Evolutionary conservation across 1,139 yeast species (phyloP).

Genomic region (Yamadazyma friedrichii): DNA sequence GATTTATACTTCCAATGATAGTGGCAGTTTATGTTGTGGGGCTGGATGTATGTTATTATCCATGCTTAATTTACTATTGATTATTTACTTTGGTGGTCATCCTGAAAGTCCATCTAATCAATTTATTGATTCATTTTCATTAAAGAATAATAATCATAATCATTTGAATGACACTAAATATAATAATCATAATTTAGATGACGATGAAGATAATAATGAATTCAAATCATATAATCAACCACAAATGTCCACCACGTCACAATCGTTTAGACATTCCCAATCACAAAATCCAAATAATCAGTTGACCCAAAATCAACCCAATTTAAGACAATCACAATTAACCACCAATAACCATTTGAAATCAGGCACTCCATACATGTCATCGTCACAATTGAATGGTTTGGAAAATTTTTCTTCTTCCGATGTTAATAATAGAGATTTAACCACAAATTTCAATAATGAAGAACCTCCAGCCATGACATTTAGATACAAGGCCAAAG

Average conservation of each 20-base stretch:
- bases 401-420: conserved; percentile 53
- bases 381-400: conserved; percentile 56
- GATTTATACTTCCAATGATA: conserved; percentile 62
- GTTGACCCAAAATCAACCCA: conserved; percentile 8
- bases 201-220: conserved; percentile 24
- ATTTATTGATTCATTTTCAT: conserved; percentile 74
- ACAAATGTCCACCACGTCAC: neutral
- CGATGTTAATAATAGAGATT: conserved; percentile 37
- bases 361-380: conserved; percentile 43
- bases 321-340: conserved; percentile 38
- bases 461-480: conserved; percentile 37
- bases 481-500: conserved; percentile 84
- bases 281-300: neutral
- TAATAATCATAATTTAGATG: conserved; percentile 18
- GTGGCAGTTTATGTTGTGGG: conserved; percentile 78
- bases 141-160: conserved; percentile 30
- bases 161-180: conserved; percentile 19
- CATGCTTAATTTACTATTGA: conserved; percentile 78
- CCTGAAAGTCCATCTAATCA: conserved; percentile 78
- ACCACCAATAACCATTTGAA: conserved; percentile 26
- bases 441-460: conserved; percentile 29
- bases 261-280: neutral
- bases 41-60: conserved; percentile 88
- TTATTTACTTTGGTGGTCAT: conserved; percentile 82
- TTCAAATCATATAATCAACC: conserved; percentile 23